Evolutionary conservation across 331 rosid genomes (phyloP), one percentile per base, ranked within the genome.

Genomic region (Quercus lobata): DNA sequence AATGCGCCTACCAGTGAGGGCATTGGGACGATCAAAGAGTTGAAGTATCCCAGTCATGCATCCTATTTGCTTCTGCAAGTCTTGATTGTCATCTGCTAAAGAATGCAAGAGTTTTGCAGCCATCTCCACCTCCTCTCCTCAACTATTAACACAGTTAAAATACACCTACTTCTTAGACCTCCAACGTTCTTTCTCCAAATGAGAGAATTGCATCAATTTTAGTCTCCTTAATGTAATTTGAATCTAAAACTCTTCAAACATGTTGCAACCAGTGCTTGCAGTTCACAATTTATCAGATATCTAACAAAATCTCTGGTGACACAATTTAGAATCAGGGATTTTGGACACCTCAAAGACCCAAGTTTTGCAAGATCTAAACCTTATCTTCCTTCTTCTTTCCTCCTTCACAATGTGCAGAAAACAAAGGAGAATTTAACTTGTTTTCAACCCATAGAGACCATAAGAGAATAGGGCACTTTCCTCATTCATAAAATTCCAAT

Each of bases 41-140:
- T 93, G 97, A 72, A 90, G 86, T 80, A 93, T 87, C 82, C 91
- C 98, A 57, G 88, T 83, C 95, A 93, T 89, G 80, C 97, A 91
- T 79, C 98, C 98, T 22, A 93, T 90, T 83, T 93, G 97, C 89
- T 86, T 86, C 88, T 91, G 95, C 80, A 93, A 88, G 90, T 90
- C 97, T 61, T 89, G 90, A 68, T 88, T 90, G 63, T 93, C 97
- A 83, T 93, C 97, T 37, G 93, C 95, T 86, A 91, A 86, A 69
- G 95, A 91, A 74, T 89, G 93, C 62, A 93, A 82, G 29, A 90
- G 88, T 77, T 91, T 91, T 78, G 98, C 92, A 46, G 98, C 97
- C 98, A 93, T 93, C 78, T 86, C 88, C 76, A 49, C 60, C 85
- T 57, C 76, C 83, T 76, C 72, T 57, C 73, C 52, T 76, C 66